These are phyloP conservation scores for Diphasiastrum complanatum DNA, from an alignment of 83 land plant genomes.

Conservation along the genomic window DNA sequence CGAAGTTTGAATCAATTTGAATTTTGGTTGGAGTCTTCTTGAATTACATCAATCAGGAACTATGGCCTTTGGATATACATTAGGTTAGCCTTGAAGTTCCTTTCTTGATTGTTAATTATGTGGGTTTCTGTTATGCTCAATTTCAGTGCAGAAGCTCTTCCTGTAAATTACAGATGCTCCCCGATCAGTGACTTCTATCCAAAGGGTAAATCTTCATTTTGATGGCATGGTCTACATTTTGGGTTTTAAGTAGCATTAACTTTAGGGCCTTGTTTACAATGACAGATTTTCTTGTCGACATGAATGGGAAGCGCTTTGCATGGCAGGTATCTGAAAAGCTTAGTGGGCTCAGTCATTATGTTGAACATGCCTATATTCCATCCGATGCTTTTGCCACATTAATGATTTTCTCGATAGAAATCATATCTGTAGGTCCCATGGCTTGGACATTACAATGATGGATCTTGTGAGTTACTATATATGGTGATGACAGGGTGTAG, in stretches of 20 bases:
- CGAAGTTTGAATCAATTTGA: too few species aligned
- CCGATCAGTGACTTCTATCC: slow-evolving; percentile 85
- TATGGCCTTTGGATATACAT: too few species aligned
- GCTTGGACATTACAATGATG: neutral
- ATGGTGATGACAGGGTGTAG: slow-evolving; percentile 43
- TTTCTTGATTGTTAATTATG: neutral
- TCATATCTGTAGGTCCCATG: neutral
- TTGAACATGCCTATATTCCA: neutral
- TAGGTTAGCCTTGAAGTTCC: too few species aligned
- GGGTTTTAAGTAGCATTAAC: too few species aligned
- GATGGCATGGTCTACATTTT: too few species aligned
- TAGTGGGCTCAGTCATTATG: neutral
- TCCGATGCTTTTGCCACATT: too few species aligned
- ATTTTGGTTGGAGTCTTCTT: too few species aligned
- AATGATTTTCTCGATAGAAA: neutral
- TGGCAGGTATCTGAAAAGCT: slow-evolving; percentile 61
- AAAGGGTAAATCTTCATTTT: too few species aligned
- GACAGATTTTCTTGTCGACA: slow-evolving; percentile 76
- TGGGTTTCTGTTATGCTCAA: neutral
- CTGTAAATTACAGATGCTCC: slow-evolving; percentile 60
- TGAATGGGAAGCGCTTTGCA: slow-evolving; percentile 64
- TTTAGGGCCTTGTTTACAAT: too few species aligned
- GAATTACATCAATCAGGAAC: too few species aligned
- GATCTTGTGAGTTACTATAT: neutral
- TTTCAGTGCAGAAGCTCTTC: slow-evolving; percentile 65